Percentiles rank a stretch among this genome's conserved stretches.
phyloP scores from a whole-genome alignment of 202 grass and related monocot genomes.

The Panicum hallii region DNA sequence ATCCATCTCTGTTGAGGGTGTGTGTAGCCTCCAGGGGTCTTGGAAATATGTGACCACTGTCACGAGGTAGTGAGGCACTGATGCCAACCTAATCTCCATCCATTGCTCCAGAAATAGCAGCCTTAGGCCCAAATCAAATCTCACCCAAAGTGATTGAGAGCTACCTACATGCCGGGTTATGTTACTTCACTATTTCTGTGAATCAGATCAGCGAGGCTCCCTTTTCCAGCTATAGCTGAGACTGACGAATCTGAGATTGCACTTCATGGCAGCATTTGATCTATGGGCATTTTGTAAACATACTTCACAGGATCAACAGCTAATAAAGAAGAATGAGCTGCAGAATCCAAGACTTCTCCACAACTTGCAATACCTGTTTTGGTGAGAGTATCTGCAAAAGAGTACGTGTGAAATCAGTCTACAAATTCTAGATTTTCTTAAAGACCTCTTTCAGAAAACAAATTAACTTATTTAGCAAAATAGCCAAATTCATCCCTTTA shows the following conservation, averaged over 20 bases:
- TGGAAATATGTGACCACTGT: constrained; percentile 66
- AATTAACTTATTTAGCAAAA: background rate
- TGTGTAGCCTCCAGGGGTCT: constrained; percentile 59
- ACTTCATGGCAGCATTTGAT: constrained; percentile 55
- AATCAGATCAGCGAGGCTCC: constrained; percentile 47
- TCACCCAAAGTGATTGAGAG: constrained; percentile 52
- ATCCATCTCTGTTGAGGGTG: constrained; percentile 51
- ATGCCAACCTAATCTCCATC: constrained; percentile 57
- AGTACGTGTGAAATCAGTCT: background rate
- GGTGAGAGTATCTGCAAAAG: constrained; percentile 47
- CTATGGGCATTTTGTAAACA: constrained; percentile 50
- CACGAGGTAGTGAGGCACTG: constrained; percentile 56
- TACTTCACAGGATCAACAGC: constrained; percentile 62
- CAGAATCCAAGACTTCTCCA: constrained; percentile 74
- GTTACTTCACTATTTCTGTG: constrained; percentile 71
- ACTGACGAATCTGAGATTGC: constrained; percentile 50
- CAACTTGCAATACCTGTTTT: constrained; percentile 55
- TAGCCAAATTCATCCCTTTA: background rate
- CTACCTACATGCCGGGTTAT: constrained; percentile 57
- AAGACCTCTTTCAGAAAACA: background rate
- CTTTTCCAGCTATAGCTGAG: constrained; percentile 55
- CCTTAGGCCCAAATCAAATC: constrained; percentile 57
- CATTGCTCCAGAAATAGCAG: constrained; percentile 56
- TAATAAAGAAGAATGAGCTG: constrained; percentile 60
- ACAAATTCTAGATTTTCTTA: background rate